These are phyloP conservation scores for Ciborinia camelliae DNA, from an alignment of 2,329 filamentous ascomycete species.

Conservation along the genomic window DNA sequence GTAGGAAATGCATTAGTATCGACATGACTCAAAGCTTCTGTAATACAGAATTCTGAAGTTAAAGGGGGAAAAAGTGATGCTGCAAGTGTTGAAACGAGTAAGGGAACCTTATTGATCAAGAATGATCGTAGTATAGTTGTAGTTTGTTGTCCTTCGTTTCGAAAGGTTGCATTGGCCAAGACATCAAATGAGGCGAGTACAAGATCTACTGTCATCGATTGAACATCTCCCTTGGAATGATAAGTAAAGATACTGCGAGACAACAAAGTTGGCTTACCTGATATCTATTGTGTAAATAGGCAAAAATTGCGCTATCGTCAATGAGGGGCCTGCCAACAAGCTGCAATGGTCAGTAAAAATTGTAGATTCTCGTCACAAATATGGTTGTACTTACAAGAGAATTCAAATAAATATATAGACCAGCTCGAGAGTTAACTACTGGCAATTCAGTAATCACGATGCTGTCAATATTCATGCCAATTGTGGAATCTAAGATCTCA, in stretches of 20 bases:
- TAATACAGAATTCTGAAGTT: constrained; percentile 61
- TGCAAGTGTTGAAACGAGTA: constrained; percentile 56
- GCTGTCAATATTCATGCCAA: constrained; percentile 46
- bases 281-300: constrained; percentile 80
- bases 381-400: constrained; percentile 59
- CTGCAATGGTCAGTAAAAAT: constrained; percentile 46
- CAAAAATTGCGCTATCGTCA: constrained; percentile 75
- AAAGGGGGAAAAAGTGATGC: constrained; percentile 56
- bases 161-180: constrained; percentile 80
- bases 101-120: constrained; percentile 69
- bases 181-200: constrained; percentile 88
- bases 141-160: constrained; percentile 55
- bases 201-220: constrained; percentile 74
- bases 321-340: constrained; percentile 78
- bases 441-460: constrained; percentile 60
- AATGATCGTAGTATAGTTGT: constrained; percentile 80
- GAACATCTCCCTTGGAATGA: constrained; percentile 63
- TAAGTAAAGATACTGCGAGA: constrained; percentile 24
- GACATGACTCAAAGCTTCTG: constrained; percentile 60
- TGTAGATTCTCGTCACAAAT: background rate
- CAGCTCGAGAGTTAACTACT: constrained; percentile 71
- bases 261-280: constrained; percentile 50
- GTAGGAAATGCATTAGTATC: constrained; percentile 62
- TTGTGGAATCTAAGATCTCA: constrained; percentile 54
- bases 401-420: constrained; percentile 81